Evolutionary conservation across 2,329 filamentous ascomycete species (phyloP), one percentile per base, ranked within the genome.

Genomic region (Fusarium denticulatum): DNA sequence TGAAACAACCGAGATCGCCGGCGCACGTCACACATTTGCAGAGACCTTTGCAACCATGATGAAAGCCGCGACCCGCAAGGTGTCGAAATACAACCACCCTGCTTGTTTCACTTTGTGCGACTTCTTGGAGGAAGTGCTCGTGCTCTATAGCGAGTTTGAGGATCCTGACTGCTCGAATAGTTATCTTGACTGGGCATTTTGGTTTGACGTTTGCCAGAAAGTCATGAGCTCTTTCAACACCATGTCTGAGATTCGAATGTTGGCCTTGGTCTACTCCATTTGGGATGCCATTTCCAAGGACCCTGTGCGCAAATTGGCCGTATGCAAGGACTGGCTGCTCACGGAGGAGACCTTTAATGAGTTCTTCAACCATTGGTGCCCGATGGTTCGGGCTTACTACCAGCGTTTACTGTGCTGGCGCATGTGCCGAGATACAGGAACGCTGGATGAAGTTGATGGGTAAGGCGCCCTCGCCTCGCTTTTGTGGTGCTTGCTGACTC

Each of bases 291-390:
- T 96, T 69, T 87, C 89, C 16, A 86, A 88, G 39, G 88, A 94
- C 61, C 87, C 91, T 5, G 83, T 85, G 57, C 88, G 93, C 56
- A 97, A 96, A 81, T 86, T 88, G 64, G 84, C 87, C 20, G 80
- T 97, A 24, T 97, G 94, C 79, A 77, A 93, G 34, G 89, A 91
- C 28, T 95, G 96, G 86, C 83, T 98, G 43, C 84, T 98, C 18
- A 88, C 91, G 12, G 91, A 93, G 60, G 87, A 91, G 32, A 88
- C 92, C 5, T 97, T 97, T 80, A 90, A 93, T 78, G 90, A 89
- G 69, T 91, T 94, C 69, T 98, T 97, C 83, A 96, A 93, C 79
- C 94, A 97, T 78, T 97, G 95, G 95, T 97, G 94, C 78, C 94
- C 95, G 0, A 97, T 97, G 95, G 94, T 97, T 28, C 90, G 95